Evolutionary conservation across 768 basidiomycete genomes (phyloP), one percentile per base, ranked within the genome.

Genomic region (Kwoniella heveanensis): DNA sequence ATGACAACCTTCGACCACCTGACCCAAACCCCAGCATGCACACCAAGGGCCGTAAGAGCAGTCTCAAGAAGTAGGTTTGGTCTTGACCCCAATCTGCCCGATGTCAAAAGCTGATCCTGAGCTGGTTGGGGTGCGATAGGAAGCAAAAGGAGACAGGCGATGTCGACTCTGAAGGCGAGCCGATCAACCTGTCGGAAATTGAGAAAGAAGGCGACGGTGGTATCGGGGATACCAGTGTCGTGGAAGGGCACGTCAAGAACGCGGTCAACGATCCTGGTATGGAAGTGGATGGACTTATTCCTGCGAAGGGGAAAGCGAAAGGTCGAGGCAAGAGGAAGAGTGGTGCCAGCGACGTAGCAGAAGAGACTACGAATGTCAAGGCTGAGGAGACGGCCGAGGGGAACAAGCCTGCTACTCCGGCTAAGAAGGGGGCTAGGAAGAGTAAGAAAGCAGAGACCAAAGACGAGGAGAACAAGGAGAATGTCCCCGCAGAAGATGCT

Each of bases 1-100:
- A 87, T 65, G 86, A 67, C 46, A 70, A 72, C 57, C 79, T 86
- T 12, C 80, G 84, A 44, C 85, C 85, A 17, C 82, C 83, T 15
- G 80, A 79, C 15, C 70, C 73, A 5, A 74, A 74, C 12, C 82
- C 84, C 54, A 79, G 79, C 6, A 78, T 83, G 60, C 80, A 80
- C 46, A 85, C 83, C 0, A 82, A 80, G 21, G 84, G 84, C 6
- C 78, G 83, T 30, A 85, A 85, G 66, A 77, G 77, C 30, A 70
- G 66, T 57, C 67, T 78, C 57, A 82, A 80, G 68, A 77, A 78
- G 72, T 73, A 29, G 49, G 64, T 60, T 57, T 26, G 19, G 39
- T n/a, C 58, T 39, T 46, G 17, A 39, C 3, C 29, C 39, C 52
- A 26, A 24, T 8, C 13, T 52, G 12, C 15, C 54, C 5, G 32